Base-by-base conservation (phyloP, 208 protist genomes). In the Leishmania turanica region DNA sequence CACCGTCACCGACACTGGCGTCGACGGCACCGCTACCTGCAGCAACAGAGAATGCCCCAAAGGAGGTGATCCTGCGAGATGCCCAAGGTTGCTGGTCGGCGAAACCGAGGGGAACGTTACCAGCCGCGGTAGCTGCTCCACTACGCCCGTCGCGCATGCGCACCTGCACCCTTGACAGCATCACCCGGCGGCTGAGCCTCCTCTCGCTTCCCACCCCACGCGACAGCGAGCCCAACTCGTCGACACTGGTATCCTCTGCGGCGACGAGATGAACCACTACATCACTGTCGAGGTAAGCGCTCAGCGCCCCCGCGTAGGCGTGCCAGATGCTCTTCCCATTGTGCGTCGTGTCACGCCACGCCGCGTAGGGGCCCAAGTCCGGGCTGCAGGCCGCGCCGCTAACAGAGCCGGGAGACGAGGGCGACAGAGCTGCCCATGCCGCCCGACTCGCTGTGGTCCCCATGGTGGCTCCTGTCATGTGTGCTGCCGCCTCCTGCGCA, bases 291-390 rank as follows among this genome's bases (percentile, higher is more conserved):
- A 88, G 79, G 69, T 79, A 82, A 40, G 79, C 79, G 15, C 85
- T 78, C 56, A 93, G 37, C 53, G 90, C 90, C 15, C 84, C 90
- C n/a, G 80, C 86, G 49, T 84, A 90, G 17, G 87, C 88, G 76
- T 94, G 91, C 91, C 87, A 91, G 1, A 88, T 45, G 72, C 91
- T 94, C 77, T 88, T 92, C 2, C 65, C 80, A 71, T 91, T 92
- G 81, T 92, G 86, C 2, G 78, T 82, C 4, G 84, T 89, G 40
- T 56, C 51, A 19, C 89, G 83, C 91, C 91, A 94, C 1, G 37
- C 37, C 17, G 71, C 21, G 83, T 91, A 94, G 54, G 54, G 65
- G 13, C 31, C 49, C 1, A 5, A 60, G 49, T 40, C 11, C 11
- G 7, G 71, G 51, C 49, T 60, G 27, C 27, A 9, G 9, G 71